These are phyloP conservation scores for Elsinoe australis DNA, from an alignment of 2,329 filamentous ascomycete genomes.

Conservation along the genomic window DNA sequence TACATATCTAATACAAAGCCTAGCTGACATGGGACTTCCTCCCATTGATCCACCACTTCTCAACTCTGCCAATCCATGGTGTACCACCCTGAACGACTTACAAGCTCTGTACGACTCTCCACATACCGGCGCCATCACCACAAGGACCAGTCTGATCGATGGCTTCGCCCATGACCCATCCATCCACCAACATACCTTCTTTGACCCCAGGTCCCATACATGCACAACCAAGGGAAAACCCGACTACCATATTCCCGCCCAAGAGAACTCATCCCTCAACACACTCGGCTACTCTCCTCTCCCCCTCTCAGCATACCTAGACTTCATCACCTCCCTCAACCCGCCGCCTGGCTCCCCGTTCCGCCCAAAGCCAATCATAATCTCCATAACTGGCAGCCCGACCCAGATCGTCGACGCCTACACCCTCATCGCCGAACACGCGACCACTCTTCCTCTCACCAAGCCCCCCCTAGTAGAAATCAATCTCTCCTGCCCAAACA, in stretches of 20 bases:
- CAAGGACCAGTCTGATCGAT: constrained; percentile 57
- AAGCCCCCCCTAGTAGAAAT: constrained; percentile 62
- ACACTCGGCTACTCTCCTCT: constrained; percentile 67
- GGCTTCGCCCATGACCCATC: constrained; percentile 57
- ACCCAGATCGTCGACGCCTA: constrained; percentile 53
- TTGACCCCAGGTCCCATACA: constrained; percentile 41
- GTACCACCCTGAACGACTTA: constrained; percentile 57
- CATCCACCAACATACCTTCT: constrained; percentile 60
- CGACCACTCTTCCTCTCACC: constrained; percentile 24
- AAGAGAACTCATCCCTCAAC: constrained; percentile 45
- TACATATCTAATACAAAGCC: too few species aligned
- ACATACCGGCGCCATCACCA: constrained; percentile 66
- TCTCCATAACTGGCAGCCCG: constrained; percentile 62
- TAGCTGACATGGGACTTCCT: too few species aligned
- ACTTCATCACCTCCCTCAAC: constrained; percentile 37
- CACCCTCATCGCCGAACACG: constrained; percentile 36
- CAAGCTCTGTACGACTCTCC: constrained; percentile 52
- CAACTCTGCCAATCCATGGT: constrained; percentile 71
- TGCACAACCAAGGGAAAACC: constrained; percentile 14
- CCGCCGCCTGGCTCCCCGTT: constrained; percentile 41
- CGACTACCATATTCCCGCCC: constrained; percentile 21
- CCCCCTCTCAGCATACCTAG: constrained; percentile 52
- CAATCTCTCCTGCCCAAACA: constrained; percentile 74
- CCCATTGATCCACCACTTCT: constrained; percentile 57
- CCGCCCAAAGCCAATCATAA: constrained; percentile 52